Conservation (phyloP, 176 grass and related monocot genomes). For the Guadua angustifolia region DNA sequence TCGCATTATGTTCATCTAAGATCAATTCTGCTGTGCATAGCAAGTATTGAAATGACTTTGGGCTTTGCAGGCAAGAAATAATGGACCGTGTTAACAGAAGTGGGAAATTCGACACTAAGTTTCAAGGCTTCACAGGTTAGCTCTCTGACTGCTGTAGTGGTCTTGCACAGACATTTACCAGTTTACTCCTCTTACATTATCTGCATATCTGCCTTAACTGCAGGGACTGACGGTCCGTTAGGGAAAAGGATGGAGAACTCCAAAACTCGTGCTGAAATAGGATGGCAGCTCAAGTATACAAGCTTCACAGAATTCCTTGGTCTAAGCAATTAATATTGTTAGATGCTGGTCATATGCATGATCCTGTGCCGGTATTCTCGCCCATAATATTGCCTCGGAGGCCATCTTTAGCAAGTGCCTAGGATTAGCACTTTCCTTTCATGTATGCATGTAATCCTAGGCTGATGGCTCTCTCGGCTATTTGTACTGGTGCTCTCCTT, state of each 20-base stretch:
- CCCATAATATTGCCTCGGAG: too few relatives aligned
- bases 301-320: constrained; percentile 76
- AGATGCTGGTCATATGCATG: too few relatives aligned
- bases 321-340: constrained; percentile 48
- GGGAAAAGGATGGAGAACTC: constrained; percentile 91
- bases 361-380: too few relatives aligned
- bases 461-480: too few relatives aligned
- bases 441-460: too few relatives aligned
- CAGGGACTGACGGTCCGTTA: constrained; percentile 73
- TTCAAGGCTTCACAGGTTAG: constrained; percentile 80
- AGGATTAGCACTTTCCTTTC: too few relatives aligned
- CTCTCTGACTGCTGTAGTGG: not conserved
- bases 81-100: constrained; percentile 81
- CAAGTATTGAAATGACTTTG: not conserved
- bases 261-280: constrained; percentile 70
- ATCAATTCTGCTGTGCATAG: not conserved
- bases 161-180: not conserved
- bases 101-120: constrained; percentile 73
- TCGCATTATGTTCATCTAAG: too few relatives aligned
- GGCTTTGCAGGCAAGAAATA: constrained; percentile 77
- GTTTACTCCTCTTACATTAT: not conserved
- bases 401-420: too few relatives aligned
- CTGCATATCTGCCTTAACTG: not conserved
- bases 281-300: constrained; percentile 71
- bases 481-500: too few relatives aligned